Evolutionary conservation across 2,329 filamentous ascomycete genomes (phyloP).

Genomic region (Colletotrichum euphorbiae): DNA sequence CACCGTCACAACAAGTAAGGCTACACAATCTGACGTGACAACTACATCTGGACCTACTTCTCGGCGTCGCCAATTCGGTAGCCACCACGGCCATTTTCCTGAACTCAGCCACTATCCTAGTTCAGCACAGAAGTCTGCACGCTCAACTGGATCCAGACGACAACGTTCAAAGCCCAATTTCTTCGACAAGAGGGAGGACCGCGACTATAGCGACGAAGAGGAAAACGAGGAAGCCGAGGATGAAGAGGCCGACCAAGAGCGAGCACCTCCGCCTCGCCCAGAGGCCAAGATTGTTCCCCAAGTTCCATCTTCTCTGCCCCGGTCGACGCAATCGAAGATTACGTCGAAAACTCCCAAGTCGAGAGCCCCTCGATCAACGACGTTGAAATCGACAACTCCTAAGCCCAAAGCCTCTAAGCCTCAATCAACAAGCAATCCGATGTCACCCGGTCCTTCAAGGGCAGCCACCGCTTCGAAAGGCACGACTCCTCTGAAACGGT

Average conservation of each 20-base stretch:
- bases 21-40: constrained; percentile 49
- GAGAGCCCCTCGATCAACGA: too few relatives aligned
- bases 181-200: constrained; percentile 50
- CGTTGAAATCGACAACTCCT: background rate
- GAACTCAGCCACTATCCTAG: constrained; percentile 38
- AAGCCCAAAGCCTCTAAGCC: background rate
- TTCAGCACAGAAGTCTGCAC: constrained; percentile 36
- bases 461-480: background rate
- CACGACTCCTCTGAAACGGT: background rate
- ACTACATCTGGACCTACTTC: constrained; percentile 15
- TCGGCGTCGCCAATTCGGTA: background rate
- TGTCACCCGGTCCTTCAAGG: too few relatives aligned
- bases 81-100: constrained; percentile 27
- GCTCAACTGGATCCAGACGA: constrained; percentile 54
- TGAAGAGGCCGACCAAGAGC: background rate
- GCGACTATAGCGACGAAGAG: constrained; percentile 36
- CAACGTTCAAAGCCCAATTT: constrained; percentile 57
- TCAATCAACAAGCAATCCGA: too few relatives aligned
- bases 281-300: too few relatives aligned
- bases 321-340: background rate
- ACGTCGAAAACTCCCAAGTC: background rate
- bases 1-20: constrained; percentile 43
- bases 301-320: background rate
- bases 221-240: background rate
- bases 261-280: too few relatives aligned